A percentile compares a stretch with the other conserved stretches of the same genome.
Evolutionary conservation across 192 early-diverging fungal genomes (phyloP).

Genomic region (Oehlia diaphana): DNA sequence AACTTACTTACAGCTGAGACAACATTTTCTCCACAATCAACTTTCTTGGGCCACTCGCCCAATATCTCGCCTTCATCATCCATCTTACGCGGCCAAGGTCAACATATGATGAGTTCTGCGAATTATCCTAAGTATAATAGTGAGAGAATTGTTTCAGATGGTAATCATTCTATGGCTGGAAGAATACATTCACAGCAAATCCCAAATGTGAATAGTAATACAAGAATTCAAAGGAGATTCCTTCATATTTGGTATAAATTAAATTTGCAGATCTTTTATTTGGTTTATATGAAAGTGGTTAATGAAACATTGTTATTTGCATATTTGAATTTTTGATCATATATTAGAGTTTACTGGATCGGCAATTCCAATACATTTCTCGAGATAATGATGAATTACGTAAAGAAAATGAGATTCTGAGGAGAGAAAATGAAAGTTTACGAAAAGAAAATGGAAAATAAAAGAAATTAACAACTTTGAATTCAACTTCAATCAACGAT

Average conservation of each 20-base stretch:
- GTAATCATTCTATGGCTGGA: neutral
- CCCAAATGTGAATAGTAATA: neutral
- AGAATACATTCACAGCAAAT: neutral
- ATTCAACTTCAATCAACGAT: neutral
- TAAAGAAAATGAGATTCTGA: conserved; percentile 33
- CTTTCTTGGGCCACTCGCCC: conserved; percentile 31
- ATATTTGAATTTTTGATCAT: conserved; percentile 7
- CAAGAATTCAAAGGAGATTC: neutral
- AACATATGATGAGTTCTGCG: conserved; percentile 15
- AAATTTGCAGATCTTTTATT: neutral
- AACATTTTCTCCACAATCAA: conserved; percentile 35
- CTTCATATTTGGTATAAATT: conserved; percentile 13
- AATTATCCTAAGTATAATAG: neutral
- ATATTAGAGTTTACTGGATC: conserved; percentile 29
- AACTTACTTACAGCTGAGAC: conserved; percentile 20
- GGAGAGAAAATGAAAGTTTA: conserved; percentile 35
- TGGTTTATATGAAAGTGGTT: conserved; percentile 11
- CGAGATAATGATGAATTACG: conserved; percentile 34
- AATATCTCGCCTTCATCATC: conserved; percentile 43
- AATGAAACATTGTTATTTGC: no score
- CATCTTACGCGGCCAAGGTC: conserved; percentile 37
- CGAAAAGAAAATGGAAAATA: conserved; percentile 34
- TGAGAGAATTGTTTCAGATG: conserved; percentile 36
- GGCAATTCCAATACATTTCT: conserved; percentile 31
- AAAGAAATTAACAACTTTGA: neutral